phyloP scores from a whole-genome alignment of 306 rosid species.

The Trifolium fragiferum region DNA sequence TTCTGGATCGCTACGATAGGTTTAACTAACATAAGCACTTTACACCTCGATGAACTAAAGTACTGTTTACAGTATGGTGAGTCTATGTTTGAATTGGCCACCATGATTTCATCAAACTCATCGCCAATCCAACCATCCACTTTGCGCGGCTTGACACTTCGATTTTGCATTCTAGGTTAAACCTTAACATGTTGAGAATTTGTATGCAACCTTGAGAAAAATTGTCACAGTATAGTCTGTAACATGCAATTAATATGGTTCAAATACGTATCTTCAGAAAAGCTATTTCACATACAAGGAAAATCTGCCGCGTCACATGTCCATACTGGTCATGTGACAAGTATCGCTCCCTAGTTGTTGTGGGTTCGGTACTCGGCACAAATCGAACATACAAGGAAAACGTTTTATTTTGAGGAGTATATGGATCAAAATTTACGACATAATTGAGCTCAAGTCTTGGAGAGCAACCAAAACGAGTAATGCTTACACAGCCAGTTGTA shows the following conservation, averaged over 20 bases:
- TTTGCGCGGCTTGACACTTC: background rate
- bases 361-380: too few relatives aligned
- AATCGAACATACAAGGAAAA: too few relatives aligned
- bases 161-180: conserved; percentile 15
- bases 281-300: background rate
- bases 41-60: background rate
- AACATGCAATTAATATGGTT: background rate
- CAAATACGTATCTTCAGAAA: background rate
- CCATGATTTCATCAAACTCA: too few relatives aligned
- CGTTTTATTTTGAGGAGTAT: conserved; percentile 7
- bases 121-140: too few relatives aligned
- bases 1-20: background rate
- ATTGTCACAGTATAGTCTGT: background rate
- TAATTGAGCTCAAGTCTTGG: conserved; percentile 8
- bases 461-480: background rate
- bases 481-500: too few relatives aligned
- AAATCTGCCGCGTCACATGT: too few relatives aligned
- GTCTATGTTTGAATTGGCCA: too few relatives aligned
- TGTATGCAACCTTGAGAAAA: conserved; percentile 13
- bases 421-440: conserved; percentile 6
- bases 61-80: too few relatives aligned
- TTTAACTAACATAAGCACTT: background rate
- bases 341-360: too few relatives aligned
- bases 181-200: background rate
- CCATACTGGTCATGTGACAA: too few relatives aligned